Evolutionary conservation across 2,329 filamentous ascomycete genomes (phyloP).

Genomic region (Penicillium sp.): DNA sequence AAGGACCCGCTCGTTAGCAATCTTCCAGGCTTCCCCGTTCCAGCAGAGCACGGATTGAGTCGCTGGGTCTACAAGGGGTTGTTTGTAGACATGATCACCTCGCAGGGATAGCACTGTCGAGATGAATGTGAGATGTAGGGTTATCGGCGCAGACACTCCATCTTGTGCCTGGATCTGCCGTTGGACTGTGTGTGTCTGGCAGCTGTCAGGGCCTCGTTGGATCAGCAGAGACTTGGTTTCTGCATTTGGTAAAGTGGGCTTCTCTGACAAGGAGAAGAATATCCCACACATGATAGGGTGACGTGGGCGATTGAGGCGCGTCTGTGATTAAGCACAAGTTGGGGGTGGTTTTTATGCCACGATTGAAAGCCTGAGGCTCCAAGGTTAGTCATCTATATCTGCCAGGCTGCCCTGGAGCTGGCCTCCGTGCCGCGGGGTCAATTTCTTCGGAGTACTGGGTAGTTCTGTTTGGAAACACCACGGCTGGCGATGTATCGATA

Average conservation of each 20-base stretch:
- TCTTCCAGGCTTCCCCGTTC: conserved; percentile 95
- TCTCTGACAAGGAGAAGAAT: conserved; percentile 48
- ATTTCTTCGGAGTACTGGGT: background rate
- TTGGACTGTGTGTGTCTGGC: conserved; percentile 34
- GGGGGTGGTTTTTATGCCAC: conserved; percentile 6
- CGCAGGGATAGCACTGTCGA: conserved; percentile 92
- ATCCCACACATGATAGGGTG: conserved; percentile 51
- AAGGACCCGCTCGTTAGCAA: conserved; percentile 57
- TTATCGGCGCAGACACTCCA: conserved; percentile 19
- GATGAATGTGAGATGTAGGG: conserved; percentile 62
- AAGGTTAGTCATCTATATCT: conserved; percentile 17
- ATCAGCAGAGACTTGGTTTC: conserved; percentile 37
- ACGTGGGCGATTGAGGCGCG: background rate
- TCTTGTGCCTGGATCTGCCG: conserved; percentile 22
- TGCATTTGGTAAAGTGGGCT: conserved; percentile 32
- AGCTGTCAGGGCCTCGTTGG: conserved; percentile 49
- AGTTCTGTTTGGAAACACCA: too few relatives aligned
- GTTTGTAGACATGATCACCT: conserved; percentile 67
- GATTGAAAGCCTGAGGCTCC: conserved; percentile 10
- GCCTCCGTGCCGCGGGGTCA: background rate
- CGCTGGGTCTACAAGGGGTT: conserved; percentile 66
- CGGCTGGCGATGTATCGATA: background rate
- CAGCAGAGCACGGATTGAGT: conserved; percentile 77
- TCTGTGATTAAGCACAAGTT: background rate
- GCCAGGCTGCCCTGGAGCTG: too few relatives aligned